Evolutionary conservation across 2,329 filamentous ascomycete species (phyloP), one percentile per base, ranked within the genome.

Genomic region (Arthrobotrys conoides): DNA sequence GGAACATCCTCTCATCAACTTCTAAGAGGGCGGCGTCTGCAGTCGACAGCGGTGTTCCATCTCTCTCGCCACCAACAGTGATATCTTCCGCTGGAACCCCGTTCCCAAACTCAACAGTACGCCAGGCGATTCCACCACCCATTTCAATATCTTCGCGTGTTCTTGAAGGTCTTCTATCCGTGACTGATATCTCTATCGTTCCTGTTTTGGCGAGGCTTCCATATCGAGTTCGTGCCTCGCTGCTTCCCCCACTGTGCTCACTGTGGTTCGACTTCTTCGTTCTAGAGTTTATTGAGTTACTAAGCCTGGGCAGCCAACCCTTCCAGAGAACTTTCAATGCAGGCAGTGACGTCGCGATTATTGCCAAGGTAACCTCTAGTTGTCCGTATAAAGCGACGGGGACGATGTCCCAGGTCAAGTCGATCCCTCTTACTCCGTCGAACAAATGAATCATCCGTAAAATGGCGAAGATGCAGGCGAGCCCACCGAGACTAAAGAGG

Each of bases 331-430:
- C 53, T 30, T 69, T 76, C 22, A 76, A 46, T 8, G 71, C 64
- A n/a, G 65, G 64, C 20, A 76, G 44, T 12, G 64, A 69, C 2
- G 65, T 70, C 30, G 71, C 71, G 20, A 76, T 76, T 24, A 76
- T 76, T 6, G 64, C 71, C 33, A 69, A 10, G 5, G 71, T 76
- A 33, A 76, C 71, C 41, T 76, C 71, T 36, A 76, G 20, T 53
- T 76, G 71, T 27, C 71, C 71, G 20, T 51, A 76, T n/a, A 76
- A 59, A 1, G 71, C 71, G 1, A 70, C 49, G 5, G 64, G 64
- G 14, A 76, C 65, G 30, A 76, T 69, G 57, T 76, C 64, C 71
- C 71, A 68, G 4, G 70, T 73, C n/a, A 73, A 24, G 27, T 73
- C 70, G 3, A 73, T 73, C 16, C 70, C 70, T 14, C 64, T 48